Evolutionary conservation across 345 rosid genomes (phyloP).

Genomic region (Luvunga scandens): DNA sequence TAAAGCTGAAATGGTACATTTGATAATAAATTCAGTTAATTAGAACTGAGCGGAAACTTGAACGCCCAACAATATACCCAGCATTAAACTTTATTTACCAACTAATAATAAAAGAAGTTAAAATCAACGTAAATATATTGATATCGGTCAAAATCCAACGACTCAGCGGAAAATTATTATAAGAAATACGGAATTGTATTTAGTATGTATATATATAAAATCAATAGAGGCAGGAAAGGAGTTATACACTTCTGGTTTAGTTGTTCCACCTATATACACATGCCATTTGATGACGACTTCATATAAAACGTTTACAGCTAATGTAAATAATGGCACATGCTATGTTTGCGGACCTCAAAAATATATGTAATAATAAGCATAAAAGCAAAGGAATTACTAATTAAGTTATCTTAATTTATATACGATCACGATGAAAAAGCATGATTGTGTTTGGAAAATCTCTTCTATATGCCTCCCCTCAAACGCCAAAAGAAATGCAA

Average conservation of each 20-base stretch:
- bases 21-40: too few relatives aligned
- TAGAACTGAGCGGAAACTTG: slow-evolving; percentile 6
- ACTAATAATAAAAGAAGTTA: not conserved
- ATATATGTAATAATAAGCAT: not conserved
- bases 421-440: not conserved
- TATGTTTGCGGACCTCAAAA: slow-evolving; percentile 21
- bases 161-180: too few relatives aligned
- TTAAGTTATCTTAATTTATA: not conserved
- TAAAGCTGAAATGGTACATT: accelerated
- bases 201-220: not conserved
- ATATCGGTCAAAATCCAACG: not conserved
- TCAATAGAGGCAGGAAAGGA: not conserved
- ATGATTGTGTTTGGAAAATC: not conserved
- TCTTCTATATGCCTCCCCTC: not conserved
- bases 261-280: slow-evolving; percentile 13
- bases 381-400: not conserved
- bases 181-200: not conserved
- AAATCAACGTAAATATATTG: not conserved
- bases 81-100: slow-evolving; percentile 14
- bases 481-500: not conserved
- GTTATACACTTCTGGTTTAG: not conserved
- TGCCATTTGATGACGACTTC: not conserved
- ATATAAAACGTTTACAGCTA: not conserved
- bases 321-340: slow-evolving; percentile 15
- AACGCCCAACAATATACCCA: slow-evolving; percentile 1